Evolutionary conservation across 192 early-diverging fungal genomes (phyloP).

Genomic region (Mortierella alpina): DNA sequence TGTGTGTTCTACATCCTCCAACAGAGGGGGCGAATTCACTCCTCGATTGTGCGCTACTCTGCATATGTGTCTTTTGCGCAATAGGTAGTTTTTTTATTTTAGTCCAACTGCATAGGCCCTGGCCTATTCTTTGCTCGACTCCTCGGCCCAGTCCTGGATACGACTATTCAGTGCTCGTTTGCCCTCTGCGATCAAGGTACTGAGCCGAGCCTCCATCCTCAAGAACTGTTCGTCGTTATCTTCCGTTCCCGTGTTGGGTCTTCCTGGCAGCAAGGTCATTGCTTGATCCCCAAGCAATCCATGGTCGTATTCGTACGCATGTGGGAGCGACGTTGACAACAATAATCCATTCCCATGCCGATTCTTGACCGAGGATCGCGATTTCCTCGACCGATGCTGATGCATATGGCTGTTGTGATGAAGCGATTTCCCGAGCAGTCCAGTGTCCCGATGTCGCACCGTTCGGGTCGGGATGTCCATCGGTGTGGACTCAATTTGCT

Average conservation of each 20-base stretch:
- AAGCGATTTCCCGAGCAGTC: constrained; percentile 17
- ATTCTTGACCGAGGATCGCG: neutral
- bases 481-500: constrained; percentile 40
- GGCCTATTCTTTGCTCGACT: no score
- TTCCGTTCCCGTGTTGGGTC: constrained; percentile 49
- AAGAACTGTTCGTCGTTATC: constrained; percentile 52
- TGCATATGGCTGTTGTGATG: constrained; percentile 6
- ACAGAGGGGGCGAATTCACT: no score
- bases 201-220: constrained; percentile 53
- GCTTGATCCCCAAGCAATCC: neutral
- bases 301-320: constrained; percentile 16
- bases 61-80: no score
- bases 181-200: constrained; percentile 46
- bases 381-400: constrained; percentile 16
- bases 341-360: neutral
- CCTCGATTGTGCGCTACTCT: no score
- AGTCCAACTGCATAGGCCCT: no score
- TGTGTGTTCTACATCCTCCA: no score
- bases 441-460: constrained; percentile 10
- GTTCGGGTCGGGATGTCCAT: constrained; percentile 32
- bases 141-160: constrained; percentile 18
- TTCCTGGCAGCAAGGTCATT: neutral
- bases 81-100: no score
- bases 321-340: constrained; percentile 23
- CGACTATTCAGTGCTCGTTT: constrained; percentile 42